These are phyloP conservation scores for Theobroma cacao DNA, from an alignment of 345 rosid species.

Conservation along the genomic window DNA sequence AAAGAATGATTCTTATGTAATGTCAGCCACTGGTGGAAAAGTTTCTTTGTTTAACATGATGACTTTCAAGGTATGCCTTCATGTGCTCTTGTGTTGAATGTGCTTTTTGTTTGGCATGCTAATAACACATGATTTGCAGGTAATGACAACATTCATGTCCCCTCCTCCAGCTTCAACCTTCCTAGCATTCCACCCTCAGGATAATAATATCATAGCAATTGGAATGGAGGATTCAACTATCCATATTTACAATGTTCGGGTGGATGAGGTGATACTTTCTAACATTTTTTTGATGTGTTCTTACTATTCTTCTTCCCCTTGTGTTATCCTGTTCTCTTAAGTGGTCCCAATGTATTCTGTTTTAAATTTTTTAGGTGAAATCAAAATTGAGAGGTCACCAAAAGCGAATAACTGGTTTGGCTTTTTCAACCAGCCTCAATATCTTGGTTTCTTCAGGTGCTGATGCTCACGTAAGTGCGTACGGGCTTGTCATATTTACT, in stretches of 20 bases:
- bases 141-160: slow-evolving; percentile 84
- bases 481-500: not conserved
- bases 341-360: not conserved
- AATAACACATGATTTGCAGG: slow-evolving; percentile 39
- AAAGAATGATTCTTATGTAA: slow-evolving; percentile 84
- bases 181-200: slow-evolving; percentile 84
- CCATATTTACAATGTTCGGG: slow-evolving; percentile 77
- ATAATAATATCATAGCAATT: slow-evolving; percentile 80
- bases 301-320: not conserved
- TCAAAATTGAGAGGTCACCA: slow-evolving; percentile 86
- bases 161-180: slow-evolving; percentile 83
- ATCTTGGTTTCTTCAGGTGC: slow-evolving; percentile 91
- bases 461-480: slow-evolving; percentile 79
- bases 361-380: slow-evolving; percentile 51
- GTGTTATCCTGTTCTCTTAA: not conserved
- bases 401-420: slow-evolving; percentile 77
- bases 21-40: slow-evolving; percentile 92
- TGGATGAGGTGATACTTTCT: slow-evolving; percentile 57
- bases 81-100: slow-evolving; percentile 68
- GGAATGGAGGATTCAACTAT: slow-evolving; percentile 91
- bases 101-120: slow-evolving; percentile 13
- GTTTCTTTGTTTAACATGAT: slow-evolving; percentile 87
- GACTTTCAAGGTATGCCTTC: slow-evolving; percentile 79
- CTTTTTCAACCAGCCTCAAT: slow-evolving; percentile 68
- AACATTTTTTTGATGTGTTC: not conserved